Evolutionary conservation across 2,329 filamentous ascomycete species (phyloP).

Genomic region (Phoma sp.): DNA sequence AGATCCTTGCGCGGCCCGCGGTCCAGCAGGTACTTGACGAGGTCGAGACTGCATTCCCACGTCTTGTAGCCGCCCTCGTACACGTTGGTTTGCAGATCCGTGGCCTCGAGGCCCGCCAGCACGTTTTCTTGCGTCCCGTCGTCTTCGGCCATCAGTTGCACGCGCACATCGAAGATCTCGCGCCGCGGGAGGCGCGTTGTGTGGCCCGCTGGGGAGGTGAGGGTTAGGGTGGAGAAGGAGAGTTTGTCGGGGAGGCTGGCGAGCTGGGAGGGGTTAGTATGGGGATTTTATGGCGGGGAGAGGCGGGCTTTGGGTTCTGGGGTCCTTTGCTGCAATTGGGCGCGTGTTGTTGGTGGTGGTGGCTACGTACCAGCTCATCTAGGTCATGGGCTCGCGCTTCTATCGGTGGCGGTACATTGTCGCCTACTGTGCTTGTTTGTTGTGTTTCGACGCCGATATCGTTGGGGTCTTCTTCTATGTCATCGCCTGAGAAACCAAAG

Average conservation of each 20-base stretch:
- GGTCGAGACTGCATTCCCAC: slow-evolving; percentile 84
- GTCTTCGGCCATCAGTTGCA: slow-evolving; percentile 78
- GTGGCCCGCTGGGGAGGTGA: slow-evolving; percentile 65
- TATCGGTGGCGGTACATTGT: slow-evolving; percentile 37
- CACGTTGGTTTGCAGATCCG: slow-evolving; percentile 79
- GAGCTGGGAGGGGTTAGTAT: slow-evolving; percentile 49
- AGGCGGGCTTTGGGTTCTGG: background rate
- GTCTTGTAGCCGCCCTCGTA: slow-evolving; percentile 91
- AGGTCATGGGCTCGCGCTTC: slow-evolving; percentile 52
- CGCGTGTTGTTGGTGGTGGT: background rate
- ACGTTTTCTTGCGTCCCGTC: slow-evolving; percentile 45
- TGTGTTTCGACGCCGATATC: slow-evolving; percentile 31
- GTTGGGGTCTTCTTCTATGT: slow-evolving; percentile 59
- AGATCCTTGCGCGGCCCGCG: slow-evolving; percentile 56
- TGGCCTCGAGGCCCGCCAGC: slow-evolving; percentile 52
- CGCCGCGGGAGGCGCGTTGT: slow-evolving; percentile 68
- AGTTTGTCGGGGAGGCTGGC: slow-evolving; percentile 73
- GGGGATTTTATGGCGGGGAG: too few species aligned
- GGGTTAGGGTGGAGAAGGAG: slow-evolving; percentile 67
- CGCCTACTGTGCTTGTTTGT: slow-evolving; percentile 3
- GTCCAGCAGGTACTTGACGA: slow-evolving; percentile 68
- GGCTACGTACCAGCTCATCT: slow-evolving; percentile 54
- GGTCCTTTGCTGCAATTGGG: too few species aligned
- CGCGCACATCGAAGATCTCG: slow-evolving; percentile 80
- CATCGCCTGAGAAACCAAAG: slow-evolving; percentile 65